Evolutionary conservation across 441 rosid genomes (phyloP).

Genomic region (Erysimum cheiri): DNA sequence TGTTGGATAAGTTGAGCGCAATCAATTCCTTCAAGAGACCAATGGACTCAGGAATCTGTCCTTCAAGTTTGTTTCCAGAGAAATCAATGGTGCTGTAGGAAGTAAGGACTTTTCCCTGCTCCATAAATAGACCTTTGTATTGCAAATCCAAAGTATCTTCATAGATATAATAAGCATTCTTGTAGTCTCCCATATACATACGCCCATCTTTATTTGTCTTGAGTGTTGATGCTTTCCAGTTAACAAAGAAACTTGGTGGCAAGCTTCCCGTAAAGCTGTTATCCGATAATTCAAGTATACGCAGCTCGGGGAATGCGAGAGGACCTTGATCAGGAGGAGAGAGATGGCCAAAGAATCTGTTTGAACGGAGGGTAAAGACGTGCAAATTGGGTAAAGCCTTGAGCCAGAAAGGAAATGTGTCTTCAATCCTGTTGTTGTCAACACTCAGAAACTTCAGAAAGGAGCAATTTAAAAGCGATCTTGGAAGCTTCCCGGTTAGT

Average conservation of each 20-base stretch:
- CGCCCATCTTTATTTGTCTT: constrained; percentile 25
- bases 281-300: constrained; percentile 62
- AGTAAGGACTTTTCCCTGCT: constrained; percentile 55
- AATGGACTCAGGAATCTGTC: constrained; percentile 37
- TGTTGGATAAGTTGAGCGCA: constrained; percentile 18
- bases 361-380: constrained; percentile 59
- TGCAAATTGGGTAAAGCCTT: constrained; percentile 48
- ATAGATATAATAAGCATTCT: constrained; percentile 44
- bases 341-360: constrained; percentile 51
- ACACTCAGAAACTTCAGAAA: constrained; percentile 54
- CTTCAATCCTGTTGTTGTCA: constrained; percentile 58
- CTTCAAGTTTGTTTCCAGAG: constrained; percentile 37
- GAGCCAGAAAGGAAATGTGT: constrained; percentile 60
- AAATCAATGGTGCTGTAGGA: constrained; percentile 43
- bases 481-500: constrained; percentile 55
- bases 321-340: constrained; percentile 35
- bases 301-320: constrained; percentile 59
- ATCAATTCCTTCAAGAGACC: constrained; percentile 24
- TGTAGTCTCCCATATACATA: constrained; percentile 39
- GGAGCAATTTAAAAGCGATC: constrained; percentile 52
- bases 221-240: constrained; percentile 53
- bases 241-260: constrained; percentile 38
- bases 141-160: constrained; percentile 55
- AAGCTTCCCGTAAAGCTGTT: constrained; percentile 38
- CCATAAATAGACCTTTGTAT: constrained; percentile 54